Percentiles rank a stretch among this genome's conserved stretches.
Conservation (phyloP, 2,329 filamentous ascomycete genomes). For the Tolypocladium guangdongense region DNA sequence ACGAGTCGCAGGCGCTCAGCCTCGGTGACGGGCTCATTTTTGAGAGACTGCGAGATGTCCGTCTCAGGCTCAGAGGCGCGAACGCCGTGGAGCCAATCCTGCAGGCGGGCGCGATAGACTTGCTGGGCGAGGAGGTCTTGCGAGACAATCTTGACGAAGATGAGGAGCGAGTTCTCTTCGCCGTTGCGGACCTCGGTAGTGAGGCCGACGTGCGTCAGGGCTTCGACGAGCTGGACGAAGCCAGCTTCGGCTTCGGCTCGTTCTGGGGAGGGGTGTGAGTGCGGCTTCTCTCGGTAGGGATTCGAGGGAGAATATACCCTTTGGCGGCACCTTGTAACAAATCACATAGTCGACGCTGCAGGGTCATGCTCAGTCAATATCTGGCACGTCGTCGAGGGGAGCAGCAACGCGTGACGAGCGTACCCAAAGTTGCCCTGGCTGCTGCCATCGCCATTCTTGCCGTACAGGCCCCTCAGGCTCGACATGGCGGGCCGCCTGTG, state of each 20-base stretch:
- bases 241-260: conserved; percentile 58
- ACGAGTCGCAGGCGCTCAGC: conserved; percentile 82
- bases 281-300: neutral
- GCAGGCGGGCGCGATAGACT: conserved; percentile 76
- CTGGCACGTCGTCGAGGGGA: neutral
- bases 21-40: conserved; percentile 68
- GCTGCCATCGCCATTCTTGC: conserved; percentile 14
- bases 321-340: conserved; percentile 60
- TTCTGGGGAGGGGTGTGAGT: conserved; percentile 32
- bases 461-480: conserved; percentile 19
- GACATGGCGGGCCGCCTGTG: conserved; percentile 17
- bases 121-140: conserved; percentile 65
- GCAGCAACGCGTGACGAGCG: conserved; percentile 1
- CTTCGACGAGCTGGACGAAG: conserved; percentile 68
- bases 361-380: conserved; percentile 3
- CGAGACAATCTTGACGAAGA: conserved; percentile 75
- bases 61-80: conserved; percentile 65
- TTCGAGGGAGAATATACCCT: conserved; percentile 37
- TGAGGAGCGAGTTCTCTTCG: conserved; percentile 60
- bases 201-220: conserved; percentile 69
- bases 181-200: conserved; percentile 80
- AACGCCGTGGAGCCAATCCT: conserved; percentile 90
- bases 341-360: conserved; percentile 78
- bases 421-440: conserved; percentile 30
- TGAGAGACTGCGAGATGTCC: conserved; percentile 57